A percentile compares a stretch with the other conserved stretches of the same genome.
Evolutionary conservation across 2,329 filamentous ascomycete species (phyloP).

Genomic region (Fusarium sp.): DNA sequence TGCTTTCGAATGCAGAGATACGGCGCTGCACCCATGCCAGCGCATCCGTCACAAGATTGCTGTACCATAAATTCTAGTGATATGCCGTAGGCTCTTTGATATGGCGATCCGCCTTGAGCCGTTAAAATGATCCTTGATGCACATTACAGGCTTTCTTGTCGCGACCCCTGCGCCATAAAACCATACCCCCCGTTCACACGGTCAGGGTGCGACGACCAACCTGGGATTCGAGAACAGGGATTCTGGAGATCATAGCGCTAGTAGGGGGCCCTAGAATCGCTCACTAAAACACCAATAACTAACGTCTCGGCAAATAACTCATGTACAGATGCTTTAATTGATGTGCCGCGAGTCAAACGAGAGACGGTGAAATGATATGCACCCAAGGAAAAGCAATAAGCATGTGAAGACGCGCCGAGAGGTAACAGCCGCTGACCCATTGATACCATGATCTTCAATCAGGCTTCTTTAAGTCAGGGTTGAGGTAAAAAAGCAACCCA

Average conservation of each 20-base stretch:
- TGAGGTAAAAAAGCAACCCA: neutral
- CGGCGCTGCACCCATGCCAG: conserved; percentile 7
- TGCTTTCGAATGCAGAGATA: conserved; percentile 4
- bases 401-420: conserved; percentile 5
- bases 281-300: conserved; percentile 10
- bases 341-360: conserved; percentile 1
- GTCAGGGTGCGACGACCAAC: conserved; percentile 26
- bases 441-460: conserved; percentile 9
- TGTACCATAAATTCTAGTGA: neutral
- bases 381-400: neutral
- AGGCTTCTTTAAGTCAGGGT: conserved; percentile 10
- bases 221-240: conserved; percentile 33
- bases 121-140: conserved; percentile 28
- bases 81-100: conserved; percentile 1
- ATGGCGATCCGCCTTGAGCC: conserved; percentile 25
- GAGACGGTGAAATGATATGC: neutral
- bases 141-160: conserved; percentile 26
- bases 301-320: conserved; percentile 23
- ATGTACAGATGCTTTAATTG: conserved; percentile 9
- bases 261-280: conserved; percentile 17
- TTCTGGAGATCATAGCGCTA: conserved; percentile 43
- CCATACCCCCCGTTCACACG: conserved; percentile 1
- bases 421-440: conserved; percentile 1
- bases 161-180: conserved; percentile 10
- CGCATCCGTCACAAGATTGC: conserved; percentile 6